Evolutionary conservation across 345 rosid species (phyloP).

Genomic region (Cardamine occulta): DNA sequence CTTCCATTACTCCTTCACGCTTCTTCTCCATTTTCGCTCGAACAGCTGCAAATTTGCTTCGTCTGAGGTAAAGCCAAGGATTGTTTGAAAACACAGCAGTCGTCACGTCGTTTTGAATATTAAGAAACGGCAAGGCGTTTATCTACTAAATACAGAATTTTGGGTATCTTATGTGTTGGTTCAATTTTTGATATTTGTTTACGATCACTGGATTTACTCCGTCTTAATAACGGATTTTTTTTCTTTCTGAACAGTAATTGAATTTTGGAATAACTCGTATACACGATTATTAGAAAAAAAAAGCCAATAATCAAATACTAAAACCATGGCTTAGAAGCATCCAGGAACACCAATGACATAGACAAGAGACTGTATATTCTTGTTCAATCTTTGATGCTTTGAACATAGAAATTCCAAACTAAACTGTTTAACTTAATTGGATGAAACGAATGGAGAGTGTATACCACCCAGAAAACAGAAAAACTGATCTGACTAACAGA

Average conservation of each 20-base stretch:
- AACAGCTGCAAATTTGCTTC: constrained; percentile 3
- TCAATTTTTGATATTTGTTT: neutral
- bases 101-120: constrained; percentile 29
- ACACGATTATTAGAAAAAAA: no score
- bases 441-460: constrained; percentile 5
- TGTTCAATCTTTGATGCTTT: constrained; percentile 22
- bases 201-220: neutral
- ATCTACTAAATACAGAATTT: neutral
- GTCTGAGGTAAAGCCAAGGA: neutral
- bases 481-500: constrained; percentile 20
- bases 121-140: constrained; percentile 31
- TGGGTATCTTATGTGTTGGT: neutral
- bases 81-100: constrained; percentile 11
- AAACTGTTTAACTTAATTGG: constrained; percentile 12
- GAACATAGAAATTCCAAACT: neutral
- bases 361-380: neutral
- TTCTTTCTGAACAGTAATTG: neutral
- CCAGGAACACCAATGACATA: neutral
- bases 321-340: neutral
- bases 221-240: neutral
- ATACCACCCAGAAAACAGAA: constrained; percentile 13
- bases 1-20: constrained; percentile 45
- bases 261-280: neutral
- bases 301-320: neutral
- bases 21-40: constrained; percentile 36